Conservation (phyloP, 2,329 filamentous ascomycete genomes). For the Microthyrium microscopicum region DNA sequence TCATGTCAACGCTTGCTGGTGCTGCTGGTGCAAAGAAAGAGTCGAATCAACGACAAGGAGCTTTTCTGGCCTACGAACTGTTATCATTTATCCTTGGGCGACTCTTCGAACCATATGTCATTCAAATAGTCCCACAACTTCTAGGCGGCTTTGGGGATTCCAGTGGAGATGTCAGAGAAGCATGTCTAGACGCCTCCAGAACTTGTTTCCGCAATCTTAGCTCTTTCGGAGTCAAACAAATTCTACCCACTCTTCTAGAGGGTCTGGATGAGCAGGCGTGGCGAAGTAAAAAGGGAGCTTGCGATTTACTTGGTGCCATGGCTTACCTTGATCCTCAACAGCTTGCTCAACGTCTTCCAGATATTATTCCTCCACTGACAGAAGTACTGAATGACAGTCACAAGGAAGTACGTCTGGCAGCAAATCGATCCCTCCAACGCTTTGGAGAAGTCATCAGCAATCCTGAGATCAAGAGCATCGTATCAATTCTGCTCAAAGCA, state of each 20-base stretch:
- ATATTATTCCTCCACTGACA: slow-evolving; percentile 92
- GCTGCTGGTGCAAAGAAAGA: slow-evolving; percentile 96
- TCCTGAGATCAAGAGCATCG: slow-evolving; percentile 85
- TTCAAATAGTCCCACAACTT: slow-evolving; percentile 84
- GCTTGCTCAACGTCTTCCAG: slow-evolving; percentile 75
- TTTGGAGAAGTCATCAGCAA: slow-evolving; percentile 98
- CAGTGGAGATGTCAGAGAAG: slow-evolving; percentile 78
- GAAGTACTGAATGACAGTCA: slow-evolving; percentile 92
- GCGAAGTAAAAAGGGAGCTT: slow-evolving; percentile 97
- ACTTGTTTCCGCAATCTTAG: slow-evolving; percentile 85
- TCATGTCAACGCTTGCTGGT: slow-evolving; percentile 63
- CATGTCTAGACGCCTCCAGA: slow-evolving; percentile 83
- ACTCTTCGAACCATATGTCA: slow-evolving; percentile 89
- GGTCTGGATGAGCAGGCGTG: slow-evolving; percentile 91
- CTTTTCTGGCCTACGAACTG: slow-evolving; percentile 79
- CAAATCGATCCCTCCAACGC: slow-evolving; percentile 89
- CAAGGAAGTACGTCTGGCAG: slow-evolving; percentile 83
- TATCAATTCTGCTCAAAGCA: slow-evolving; percentile 83
- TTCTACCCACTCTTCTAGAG: slow-evolving; percentile 77
- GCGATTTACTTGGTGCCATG: slow-evolving; percentile 93
- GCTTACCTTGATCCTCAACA: slow-evolving; percentile 95
- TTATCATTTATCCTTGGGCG: slow-evolving; percentile 72
- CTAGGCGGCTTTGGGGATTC: slow-evolving; percentile 78
- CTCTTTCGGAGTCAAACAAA: slow-evolving; percentile 89
- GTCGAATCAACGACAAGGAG: slow-evolving; percentile 70